Percentiles rank a stretch among this genome's conserved stretches.
phyloP scores from a whole-genome alignment of 2,329 filamentous ascomycete species.

The Cercospora nicotianae region DNA sequence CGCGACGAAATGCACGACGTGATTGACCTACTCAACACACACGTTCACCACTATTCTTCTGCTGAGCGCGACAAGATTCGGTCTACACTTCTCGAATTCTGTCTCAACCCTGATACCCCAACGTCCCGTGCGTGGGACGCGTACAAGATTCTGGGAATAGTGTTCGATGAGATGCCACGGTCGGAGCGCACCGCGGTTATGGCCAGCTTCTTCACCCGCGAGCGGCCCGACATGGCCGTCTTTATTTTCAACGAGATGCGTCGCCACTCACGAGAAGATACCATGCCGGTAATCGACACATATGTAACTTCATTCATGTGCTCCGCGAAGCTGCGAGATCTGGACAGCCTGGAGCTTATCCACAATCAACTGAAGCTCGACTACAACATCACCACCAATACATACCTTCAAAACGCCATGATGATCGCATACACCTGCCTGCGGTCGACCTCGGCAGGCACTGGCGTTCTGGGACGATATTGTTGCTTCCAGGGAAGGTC shows the following conservation, averaged over 20 bases:
- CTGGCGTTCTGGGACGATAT: slow-evolving; percentile 84
- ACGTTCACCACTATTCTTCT: slow-evolving; percentile 69
- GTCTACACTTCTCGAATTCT: slow-evolving; percentile 66
- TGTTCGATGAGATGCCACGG: slow-evolving; percentile 64
- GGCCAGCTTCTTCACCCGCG: slow-evolving; percentile 76
- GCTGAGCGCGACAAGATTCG: slow-evolving; percentile 68
- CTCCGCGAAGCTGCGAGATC: slow-evolving; percentile 47
- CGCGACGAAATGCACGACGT: slow-evolving; percentile 76
- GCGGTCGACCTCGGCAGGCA: slow-evolving; percentile 64
- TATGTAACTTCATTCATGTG: slow-evolving; percentile 79
- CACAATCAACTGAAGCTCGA: slow-evolving; percentile 97
- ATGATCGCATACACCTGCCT: slow-evolving; percentile 82
- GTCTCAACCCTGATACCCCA: slow-evolving; percentile 61
- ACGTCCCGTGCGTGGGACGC: slow-evolving; percentile 64
- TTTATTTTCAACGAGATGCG: slow-evolving; percentile 93
- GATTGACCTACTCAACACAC: slow-evolving; percentile 76
- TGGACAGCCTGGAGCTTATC: slow-evolving; percentile 68
- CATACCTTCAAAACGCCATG: slow-evolving; percentile 74
- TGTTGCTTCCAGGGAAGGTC: slow-evolving; percentile 78
- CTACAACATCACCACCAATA: slow-evolving; percentile 72
- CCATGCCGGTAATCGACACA: slow-evolving; percentile 68
- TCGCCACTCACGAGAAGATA: slow-evolving; percentile 62
- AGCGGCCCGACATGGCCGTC: slow-evolving; percentile 78
- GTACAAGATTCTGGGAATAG: slow-evolving; percentile 59
- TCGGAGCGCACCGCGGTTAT: slow-evolving; percentile 70